These are phyloP conservation scores for Striga asiatica DNA, from an alignment of 257 asterid species.

Conservation along the genomic window DNA sequence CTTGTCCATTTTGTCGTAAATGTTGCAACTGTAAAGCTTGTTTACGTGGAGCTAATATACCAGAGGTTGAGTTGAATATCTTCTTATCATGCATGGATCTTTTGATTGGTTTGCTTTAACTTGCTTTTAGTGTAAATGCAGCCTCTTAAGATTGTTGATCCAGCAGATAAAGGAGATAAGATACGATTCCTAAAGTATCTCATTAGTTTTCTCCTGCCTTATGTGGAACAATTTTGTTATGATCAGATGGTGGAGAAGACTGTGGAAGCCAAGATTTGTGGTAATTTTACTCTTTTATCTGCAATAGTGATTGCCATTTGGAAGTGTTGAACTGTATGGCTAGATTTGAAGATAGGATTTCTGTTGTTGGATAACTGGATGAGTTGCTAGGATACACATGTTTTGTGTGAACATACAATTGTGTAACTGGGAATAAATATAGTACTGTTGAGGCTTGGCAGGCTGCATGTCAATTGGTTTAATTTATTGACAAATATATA, in stretches of 20 bases:
- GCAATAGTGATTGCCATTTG: background rate
- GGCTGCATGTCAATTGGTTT: too few species aligned
- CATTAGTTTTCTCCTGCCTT: constrained; percentile 37
- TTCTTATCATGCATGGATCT: too few species aligned
- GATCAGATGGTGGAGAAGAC: constrained; percentile 47
- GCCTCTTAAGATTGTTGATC: too few species aligned
- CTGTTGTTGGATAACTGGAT: background rate
- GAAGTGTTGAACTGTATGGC: background rate
- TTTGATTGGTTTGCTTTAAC: constrained; percentile 11
- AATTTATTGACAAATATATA: too few species aligned
- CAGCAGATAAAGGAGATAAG: too few species aligned
- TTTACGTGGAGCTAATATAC: too few species aligned
- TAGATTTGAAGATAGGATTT: background rate
- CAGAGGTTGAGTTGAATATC: too few species aligned
- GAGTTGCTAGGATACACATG: too few species aligned
- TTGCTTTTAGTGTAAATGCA: background rate
- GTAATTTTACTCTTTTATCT: constrained; percentile 13
- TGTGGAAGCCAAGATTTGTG: constrained; percentile 38
- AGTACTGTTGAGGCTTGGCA: too few species aligned
- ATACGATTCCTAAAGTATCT: constrained; percentile 31
- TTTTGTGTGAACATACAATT: too few species aligned
- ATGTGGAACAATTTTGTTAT: constrained; percentile 27
- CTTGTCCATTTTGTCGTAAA: constrained; percentile 59
- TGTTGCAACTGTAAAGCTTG: constrained; percentile 74
- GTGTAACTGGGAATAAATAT: too few species aligned